Conservation (phyloP, 169 alveolate genomes). For the Perkinsus marinus region DNA sequence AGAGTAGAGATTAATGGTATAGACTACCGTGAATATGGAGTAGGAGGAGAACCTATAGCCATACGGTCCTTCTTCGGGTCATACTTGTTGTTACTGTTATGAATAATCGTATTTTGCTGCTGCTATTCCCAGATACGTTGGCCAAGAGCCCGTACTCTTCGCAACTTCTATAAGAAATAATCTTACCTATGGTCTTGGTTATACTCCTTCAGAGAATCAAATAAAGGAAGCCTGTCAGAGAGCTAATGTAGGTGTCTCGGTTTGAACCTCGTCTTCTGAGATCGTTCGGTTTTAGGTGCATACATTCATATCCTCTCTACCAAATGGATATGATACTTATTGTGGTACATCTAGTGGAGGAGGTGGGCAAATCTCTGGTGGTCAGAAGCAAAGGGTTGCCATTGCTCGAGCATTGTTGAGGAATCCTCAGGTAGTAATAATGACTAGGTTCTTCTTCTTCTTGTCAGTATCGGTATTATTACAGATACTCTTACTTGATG, state of each 20-base stretch:
- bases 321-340: not conserved
- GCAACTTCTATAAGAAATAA: slow-evolving; percentile 65
- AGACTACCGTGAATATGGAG: slow-evolving; percentile 27
- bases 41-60: slow-evolving; percentile 2
- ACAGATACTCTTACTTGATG: slow-evolving; percentile 60
- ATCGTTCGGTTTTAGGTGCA: not conserved
- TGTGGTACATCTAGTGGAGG: not conserved
- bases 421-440: slow-evolving; percentile 48
- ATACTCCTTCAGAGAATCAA: slow-evolving; percentile 62
- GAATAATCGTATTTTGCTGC: not conserved
- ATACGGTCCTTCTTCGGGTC: not conserved
- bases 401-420: slow-evolving; percentile 74
- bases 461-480: no score
- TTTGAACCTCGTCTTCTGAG: no score
- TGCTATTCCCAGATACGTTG: slow-evolving; percentile 42
- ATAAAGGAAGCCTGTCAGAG: not conserved
- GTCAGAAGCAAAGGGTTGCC: slow-evolving; percentile 68
- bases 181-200: slow-evolving; percentile 64
- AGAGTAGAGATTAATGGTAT: not conserved
- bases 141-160: slow-evolving; percentile 58
- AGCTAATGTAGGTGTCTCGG: not conserved
- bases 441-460: no score
- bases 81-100: not conserved
- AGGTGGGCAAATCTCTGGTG: slow-evolving; percentile 54
- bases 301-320: not conserved